Conservation (phyloP, 352 stramenopile genomes). For the Aphanomyces invadans region DNA sequence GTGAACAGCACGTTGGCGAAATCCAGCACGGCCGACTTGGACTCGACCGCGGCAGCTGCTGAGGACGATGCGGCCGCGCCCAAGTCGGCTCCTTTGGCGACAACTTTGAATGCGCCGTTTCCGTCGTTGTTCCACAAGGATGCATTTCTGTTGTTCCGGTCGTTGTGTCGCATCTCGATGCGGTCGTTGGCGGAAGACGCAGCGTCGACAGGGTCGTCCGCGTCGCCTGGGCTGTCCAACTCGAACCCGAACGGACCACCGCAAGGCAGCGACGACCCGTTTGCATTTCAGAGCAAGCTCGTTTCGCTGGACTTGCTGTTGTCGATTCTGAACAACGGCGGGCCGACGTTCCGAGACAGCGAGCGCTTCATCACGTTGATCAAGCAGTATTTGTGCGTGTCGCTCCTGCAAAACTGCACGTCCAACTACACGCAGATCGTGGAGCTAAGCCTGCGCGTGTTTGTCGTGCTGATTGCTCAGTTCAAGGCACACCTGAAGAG, state of each 20-base stretch:
- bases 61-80: background rate
- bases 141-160: conserved; percentile 96
- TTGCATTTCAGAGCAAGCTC: conserved; percentile 95
- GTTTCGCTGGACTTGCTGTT: conserved; percentile 96
- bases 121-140: conserved; percentile 97
- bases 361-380: conserved; percentile 97
- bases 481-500: conserved; percentile 94
- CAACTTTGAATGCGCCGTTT: conserved; percentile 44
- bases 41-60: background rate
- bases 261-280: conserved; percentile 72
- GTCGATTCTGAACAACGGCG: conserved; percentile 95
- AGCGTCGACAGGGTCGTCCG: conserved; percentile 34
- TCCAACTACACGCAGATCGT: conserved; percentile 95
- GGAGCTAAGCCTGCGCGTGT: conserved; percentile 96
- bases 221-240: background rate
- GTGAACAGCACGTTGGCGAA: background rate
- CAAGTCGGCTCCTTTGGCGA: too few species aligned
- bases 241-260: conserved; percentile 19
- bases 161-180: conserved; percentile 90
- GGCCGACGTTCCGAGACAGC: conserved; percentile 88
- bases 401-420: conserved; percentile 98
- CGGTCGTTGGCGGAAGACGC: conserved; percentile 90
- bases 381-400: conserved; percentile 95
- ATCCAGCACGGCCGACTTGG: background rate
- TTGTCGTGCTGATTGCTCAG: conserved; percentile 92